Conservation (phyloP, 768 basidiomycete genomes). For the Naganishia randhawae region DNA sequence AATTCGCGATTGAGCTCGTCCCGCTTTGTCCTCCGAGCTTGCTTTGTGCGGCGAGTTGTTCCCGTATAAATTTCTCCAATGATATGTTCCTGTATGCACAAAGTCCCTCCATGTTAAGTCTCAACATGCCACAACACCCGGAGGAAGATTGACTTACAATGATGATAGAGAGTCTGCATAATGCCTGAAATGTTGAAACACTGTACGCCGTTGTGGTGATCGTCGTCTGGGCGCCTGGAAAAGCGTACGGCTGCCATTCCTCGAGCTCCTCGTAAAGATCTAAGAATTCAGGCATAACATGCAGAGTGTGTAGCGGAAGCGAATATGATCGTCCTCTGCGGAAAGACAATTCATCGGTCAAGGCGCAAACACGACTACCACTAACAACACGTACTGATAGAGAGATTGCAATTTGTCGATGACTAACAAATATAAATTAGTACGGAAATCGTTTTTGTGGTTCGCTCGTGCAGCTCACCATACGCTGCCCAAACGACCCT, state of each 20-base stretch:
- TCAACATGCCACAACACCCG: no score
- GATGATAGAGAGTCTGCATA: constrained; percentile 34
- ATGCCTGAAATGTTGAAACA: constrained; percentile 34
- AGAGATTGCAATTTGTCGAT: constrained; percentile 38
- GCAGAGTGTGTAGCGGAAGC: constrained; percentile 28
- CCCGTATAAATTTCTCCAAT: constrained; percentile 24
- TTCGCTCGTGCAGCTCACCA: constrained; percentile 21
- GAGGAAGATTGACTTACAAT: constrained; percentile 23
- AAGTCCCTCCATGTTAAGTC: neutral
- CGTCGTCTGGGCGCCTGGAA: constrained; percentile 25
- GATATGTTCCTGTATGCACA: constrained; percentile 21
- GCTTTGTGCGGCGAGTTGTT: constrained; percentile 1
- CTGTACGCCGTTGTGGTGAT: constrained; percentile 30
- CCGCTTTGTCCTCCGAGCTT: constrained; percentile 11
- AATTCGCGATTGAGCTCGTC: constrained; percentile 14
- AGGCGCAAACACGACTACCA: neutral
- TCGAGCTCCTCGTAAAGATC: constrained; percentile 37
- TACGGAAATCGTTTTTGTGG: neutral
- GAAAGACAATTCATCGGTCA: neutral
- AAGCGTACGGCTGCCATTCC: constrained; percentile 36
- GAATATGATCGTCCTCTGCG: constrained; percentile 30
- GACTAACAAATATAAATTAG: constrained; percentile 14
- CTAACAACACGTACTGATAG: constrained; percentile 26
- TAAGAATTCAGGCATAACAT: constrained; percentile 34
- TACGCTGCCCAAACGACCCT: constrained; percentile 36